Evolutionary conservation across 495 filamentous ascomycete species (phyloP), one percentile per base, ranked within the genome.

Genomic region (Cladorrhinum samala): DNA sequence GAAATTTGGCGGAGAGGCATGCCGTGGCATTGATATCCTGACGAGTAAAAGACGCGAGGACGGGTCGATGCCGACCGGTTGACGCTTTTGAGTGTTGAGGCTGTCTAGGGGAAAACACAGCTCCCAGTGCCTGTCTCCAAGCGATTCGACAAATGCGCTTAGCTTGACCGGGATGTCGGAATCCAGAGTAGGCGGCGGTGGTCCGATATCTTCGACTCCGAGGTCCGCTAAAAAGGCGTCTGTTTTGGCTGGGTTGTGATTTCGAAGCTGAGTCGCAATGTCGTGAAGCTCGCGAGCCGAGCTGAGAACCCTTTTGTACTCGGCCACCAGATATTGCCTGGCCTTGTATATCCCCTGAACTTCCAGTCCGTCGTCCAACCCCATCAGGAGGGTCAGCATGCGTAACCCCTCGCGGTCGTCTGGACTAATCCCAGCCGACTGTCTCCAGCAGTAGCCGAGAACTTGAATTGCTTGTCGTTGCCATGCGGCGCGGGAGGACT

Each of bases 41-140:
- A 58, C 55, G 5, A 58, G 50, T 7, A 58, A 39, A 17, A 58
- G 20, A 4, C 55, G 55, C 2, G 50, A 44, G 2, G 50, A 17
- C 9, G 37, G 24, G 20, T 51, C 50, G 30, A 58, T 53, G n/a
- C 50, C 55, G 14, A 46, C 14, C 7, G 41, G 11, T 40, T 23
- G 50, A 23, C 24, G 49, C 3, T 33, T 50, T 21, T 45, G 55
- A 14, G 38, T n/a, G 17, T 14, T 37, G 46, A 58, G 37, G 6
- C 46, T 17, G 16, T 17, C 50, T 14, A 58, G 25, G 6, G 55
- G 45, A 21, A 58, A 58, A 42, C 46, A 54, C 16, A 58, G 36
- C 46, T 58, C 55, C 50, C 51, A 58, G 24, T 50, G 45, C 14
- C 41, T 41, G 7, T 53, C 50, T 6, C 55, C 55, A 11, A 54